phyloP scores from a whole-genome alignment of 2,329 filamentous ascomycete species.

The Clonostachys chloroleuca region DNA sequence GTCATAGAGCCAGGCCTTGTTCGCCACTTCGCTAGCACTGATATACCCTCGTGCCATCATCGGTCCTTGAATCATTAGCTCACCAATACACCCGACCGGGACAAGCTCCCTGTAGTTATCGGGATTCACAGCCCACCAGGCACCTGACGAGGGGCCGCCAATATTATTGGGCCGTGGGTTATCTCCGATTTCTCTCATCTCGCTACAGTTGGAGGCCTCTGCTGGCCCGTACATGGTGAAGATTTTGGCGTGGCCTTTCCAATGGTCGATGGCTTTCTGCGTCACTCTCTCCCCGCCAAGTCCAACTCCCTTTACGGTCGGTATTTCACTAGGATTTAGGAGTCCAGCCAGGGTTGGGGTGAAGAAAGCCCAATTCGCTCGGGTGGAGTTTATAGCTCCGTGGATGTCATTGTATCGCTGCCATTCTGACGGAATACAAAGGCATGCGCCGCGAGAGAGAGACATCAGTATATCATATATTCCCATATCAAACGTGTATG shows the following conservation, averaged over 20 bases:
- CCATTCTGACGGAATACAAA: slow-evolving; percentile 9
- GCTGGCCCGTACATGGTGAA: neutral
- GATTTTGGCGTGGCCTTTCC: neutral
- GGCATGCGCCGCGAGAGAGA: slow-evolving; percentile 4
- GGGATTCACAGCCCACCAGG: slow-evolving; percentile 11
- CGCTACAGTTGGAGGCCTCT: neutral
- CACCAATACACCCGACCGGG: slow-evolving; percentile 16
- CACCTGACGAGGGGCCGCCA: slow-evolving; percentile 2
- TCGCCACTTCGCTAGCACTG: slow-evolving; percentile 17
- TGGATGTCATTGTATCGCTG: slow-evolving; percentile 4
- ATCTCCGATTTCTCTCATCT: neutral
- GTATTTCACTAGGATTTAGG: slow-evolving; percentile 10
- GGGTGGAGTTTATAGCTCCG: slow-evolving; percentile 5
- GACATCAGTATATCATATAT: slow-evolving; percentile 4
- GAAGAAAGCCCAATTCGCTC: slow-evolving; percentile 5
- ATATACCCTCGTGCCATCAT: slow-evolving; percentile 28
- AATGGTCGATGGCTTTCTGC: neutral
- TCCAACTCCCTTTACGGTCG: slow-evolving; percentile 9
- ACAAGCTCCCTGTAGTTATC: slow-evolving; percentile 8
- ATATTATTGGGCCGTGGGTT: neutral
- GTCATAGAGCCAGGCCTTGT: slow-evolving; percentile 14
- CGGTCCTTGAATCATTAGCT: slow-evolving; percentile 27
- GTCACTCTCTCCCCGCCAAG: slow-evolving; percentile 15
- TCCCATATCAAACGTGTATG: slow-evolving; percentile 7
- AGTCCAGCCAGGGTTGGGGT: slow-evolving; percentile 11